Percentiles rank a stretch among this genome's conserved stretches.
Conservation (phyloP, 2,329 filamentous ascomycete species). For the Pyrenochaeta sp. region DNA sequence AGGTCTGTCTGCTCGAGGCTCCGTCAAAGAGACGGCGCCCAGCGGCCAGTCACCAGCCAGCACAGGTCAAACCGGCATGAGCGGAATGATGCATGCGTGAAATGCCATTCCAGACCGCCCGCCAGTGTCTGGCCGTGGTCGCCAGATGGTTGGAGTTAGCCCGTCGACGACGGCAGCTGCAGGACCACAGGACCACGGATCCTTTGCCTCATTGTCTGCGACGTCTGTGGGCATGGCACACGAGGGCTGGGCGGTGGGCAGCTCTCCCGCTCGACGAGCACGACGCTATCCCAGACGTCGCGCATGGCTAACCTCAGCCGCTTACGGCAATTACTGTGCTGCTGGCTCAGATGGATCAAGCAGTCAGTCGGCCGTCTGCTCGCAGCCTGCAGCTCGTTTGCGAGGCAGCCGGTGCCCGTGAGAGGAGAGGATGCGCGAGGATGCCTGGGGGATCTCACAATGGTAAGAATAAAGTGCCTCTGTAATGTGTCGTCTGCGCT, state of each 20-base stretch:
- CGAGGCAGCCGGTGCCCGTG: conserved; percentile 24
- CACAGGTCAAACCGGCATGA: conserved; percentile 39
- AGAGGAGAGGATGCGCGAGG: no score
- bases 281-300: conserved; percentile 25
- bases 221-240: conserved; percentile 10
- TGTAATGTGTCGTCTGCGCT: conserved; percentile 10
- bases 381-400: no score
- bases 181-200: conserved; percentile 23
- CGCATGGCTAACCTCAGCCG: conserved; percentile 28
- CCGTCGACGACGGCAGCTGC: no score
- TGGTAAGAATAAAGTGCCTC: no score
- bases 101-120: conserved; percentile 37
- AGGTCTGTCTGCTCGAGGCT: conserved; percentile 12
- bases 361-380: no score
- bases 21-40: conserved; percentile 2
- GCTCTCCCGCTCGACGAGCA: no score
- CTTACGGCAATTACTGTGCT: conserved; percentile 28
- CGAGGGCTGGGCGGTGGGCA: no score
- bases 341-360: conserved; percentile 7
- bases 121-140: conserved; percentile 27
- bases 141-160: no score
- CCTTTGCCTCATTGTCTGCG: conserved; percentile 16
- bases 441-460: conserved; percentile 27
- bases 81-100: conserved; percentile 33
- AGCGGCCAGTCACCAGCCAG: conserved; percentile 9